phyloP scores from a whole-genome alignment of 805 yeast species.

The Metschnikowia similis region DNA sequence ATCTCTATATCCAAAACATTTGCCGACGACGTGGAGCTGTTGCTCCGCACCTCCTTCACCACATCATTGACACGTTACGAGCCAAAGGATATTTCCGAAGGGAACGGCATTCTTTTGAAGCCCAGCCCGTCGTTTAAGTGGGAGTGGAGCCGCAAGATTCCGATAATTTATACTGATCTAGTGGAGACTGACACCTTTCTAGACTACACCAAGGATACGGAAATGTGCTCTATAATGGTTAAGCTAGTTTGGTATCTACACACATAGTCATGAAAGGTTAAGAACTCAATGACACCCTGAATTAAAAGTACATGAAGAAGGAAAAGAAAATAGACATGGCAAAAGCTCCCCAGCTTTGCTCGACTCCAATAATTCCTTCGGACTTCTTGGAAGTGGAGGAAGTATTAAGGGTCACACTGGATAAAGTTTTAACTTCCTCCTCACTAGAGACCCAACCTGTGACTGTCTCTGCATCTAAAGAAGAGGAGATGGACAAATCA shows the following conservation, averaged over 20 bases:
- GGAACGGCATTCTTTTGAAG: neutral
- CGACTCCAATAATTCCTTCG: conserved; percentile 13
- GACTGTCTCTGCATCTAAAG: conserved; percentile 44
- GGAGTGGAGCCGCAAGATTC: neutral
- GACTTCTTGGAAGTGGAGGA: conserved; percentile 23
- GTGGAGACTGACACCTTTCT: conserved; percentile 12
- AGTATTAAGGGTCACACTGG: conserved; percentile 24
- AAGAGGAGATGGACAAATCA: conserved; percentile 43
- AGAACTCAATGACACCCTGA: neutral
- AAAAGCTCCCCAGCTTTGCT: conserved; percentile 10
- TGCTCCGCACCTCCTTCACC: neutral
- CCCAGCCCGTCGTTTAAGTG: neutral
- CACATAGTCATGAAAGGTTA: neutral
- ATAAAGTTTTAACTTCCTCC: conserved; percentile 21
- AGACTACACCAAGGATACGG: conserved; percentile 14
- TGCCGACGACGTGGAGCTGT: neutral
- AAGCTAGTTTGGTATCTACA: conserved; percentile 2
- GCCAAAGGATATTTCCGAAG: neutral
- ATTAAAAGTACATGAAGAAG: conserved; percentile 8
- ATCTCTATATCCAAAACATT: neutral
- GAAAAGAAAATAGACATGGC: conserved; percentile 13
- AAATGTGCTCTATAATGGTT: conserved; percentile 6
- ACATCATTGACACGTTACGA: neutral
- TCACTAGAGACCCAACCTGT: conserved; percentile 44
- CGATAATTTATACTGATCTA: conserved; percentile 16